Evolutionary conservation across 495 filamentous ascomycete species (phyloP).

Genomic region (Penicillium antarcticum): DNA sequence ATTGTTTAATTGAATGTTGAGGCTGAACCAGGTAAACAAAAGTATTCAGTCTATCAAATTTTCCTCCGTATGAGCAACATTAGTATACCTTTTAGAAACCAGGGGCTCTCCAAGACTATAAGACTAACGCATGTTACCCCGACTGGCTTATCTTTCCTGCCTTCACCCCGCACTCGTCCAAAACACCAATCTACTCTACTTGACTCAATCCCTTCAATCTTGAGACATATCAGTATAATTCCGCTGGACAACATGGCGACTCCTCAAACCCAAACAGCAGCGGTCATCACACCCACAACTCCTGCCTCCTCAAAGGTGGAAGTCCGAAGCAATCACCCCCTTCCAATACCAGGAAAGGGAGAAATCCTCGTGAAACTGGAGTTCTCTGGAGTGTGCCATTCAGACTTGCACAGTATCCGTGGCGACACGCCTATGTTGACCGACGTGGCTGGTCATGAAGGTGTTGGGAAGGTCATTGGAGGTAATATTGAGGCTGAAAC

Average conservation of each 20-base stretch:
- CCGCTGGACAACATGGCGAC: constrained; percentile 18
- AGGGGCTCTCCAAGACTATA: too few relatives aligned
- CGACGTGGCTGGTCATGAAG: constrained; percentile 44
- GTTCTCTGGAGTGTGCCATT: constrained; percentile 43
- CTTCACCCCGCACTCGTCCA: constrained; percentile 15
- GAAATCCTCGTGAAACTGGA: constrained; percentile 42
- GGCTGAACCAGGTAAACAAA: constrained; percentile 1
- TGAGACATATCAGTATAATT: neutral
- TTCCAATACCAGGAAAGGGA: constrained; percentile 32
- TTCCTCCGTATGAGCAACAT: neutral
- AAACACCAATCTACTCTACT: neutral
- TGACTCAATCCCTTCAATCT: neutral
- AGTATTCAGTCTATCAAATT: neutral
- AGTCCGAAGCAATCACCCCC: constrained; percentile 27
- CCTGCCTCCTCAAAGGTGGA: constrained; percentile 21
- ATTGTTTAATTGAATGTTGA: constrained; percentile 37
- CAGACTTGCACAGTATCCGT: constrained; percentile 41
- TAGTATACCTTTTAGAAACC: too few relatives aligned
- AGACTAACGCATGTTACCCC: neutral
- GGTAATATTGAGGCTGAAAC: constrained; percentile 14
- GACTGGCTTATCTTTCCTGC: constrained; percentile 6
- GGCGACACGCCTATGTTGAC: constrained; percentile 47
- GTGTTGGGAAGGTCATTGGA: constrained; percentile 36
- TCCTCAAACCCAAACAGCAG: constrained; percentile 35
- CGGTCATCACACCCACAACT: constrained; percentile 26